Evolutionary conservation across 176 grass and related monocot species (phyloP).

Genomic region (Aegilops speltoides): DNA sequence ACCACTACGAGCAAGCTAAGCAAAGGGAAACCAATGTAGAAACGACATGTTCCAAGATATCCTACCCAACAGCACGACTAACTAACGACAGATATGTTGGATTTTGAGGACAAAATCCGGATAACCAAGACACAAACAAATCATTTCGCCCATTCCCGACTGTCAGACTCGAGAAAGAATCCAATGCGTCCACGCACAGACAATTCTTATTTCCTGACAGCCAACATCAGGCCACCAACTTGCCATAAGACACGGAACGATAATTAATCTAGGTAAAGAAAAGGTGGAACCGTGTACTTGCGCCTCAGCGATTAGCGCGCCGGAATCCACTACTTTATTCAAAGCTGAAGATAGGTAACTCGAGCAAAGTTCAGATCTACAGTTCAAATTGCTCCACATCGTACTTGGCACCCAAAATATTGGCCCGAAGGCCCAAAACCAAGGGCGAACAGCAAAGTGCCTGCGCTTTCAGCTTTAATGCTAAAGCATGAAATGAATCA

Average conservation of each 20-base stretch:
- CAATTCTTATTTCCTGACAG: constrained; percentile 25
- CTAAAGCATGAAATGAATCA: constrained; percentile 23
- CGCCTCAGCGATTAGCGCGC: background rate
- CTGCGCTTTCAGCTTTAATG: constrained; percentile 44
- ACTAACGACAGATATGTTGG: constrained; percentile 28
- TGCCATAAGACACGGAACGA: background rate
- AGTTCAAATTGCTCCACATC: constrained; percentile 29
- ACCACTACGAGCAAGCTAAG: constrained; percentile 15
- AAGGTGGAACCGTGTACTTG: constrained; percentile 12
- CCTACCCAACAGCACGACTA: constrained; percentile 31
- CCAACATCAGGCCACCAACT: constrained; percentile 28
- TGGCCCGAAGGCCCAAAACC: background rate
- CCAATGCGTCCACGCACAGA: constrained; percentile 36
- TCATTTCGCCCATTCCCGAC: background rate
- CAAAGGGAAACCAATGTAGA: constrained; percentile 25
- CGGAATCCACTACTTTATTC: constrained; percentile 13
- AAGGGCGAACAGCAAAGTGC: constrained; percentile 33
- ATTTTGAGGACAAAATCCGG: background rate
- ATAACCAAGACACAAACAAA: constrained; percentile 46
- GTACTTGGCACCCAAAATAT: constrained; percentile 27
- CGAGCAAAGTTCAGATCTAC: constrained; percentile 43
- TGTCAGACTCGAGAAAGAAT: constrained; percentile 25
- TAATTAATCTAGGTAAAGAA: background rate
- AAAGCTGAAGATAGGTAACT: background rate
- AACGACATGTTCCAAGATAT: constrained; percentile 45